Percentiles rank a stretch among this genome's conserved stretches.
Evolutionary conservation across 2,329 filamentous ascomycete genomes (phyloP).

Genomic region (Penicillium olsonii): DNA sequence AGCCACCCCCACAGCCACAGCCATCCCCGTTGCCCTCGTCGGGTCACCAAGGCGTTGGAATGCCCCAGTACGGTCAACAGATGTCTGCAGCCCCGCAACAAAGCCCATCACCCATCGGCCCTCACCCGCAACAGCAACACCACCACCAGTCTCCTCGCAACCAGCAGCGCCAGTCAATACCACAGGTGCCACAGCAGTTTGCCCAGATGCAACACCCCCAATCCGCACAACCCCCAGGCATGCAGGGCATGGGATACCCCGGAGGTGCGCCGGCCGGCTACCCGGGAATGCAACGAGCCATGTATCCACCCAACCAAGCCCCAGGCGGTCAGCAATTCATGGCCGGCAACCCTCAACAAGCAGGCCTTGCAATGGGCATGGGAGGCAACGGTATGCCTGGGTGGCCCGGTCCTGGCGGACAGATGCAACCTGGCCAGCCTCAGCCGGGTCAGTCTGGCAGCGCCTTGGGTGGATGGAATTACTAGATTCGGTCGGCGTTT

Average conservation of each 20-base stretch:
- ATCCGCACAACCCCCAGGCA: constrained; percentile 27
- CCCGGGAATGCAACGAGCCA: constrained; percentile 36
- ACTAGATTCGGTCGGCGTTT: constrained; percentile 34
- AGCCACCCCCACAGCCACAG: constrained; percentile 63
- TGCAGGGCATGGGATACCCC: constrained; percentile 38
- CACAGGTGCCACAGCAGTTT: constrained; percentile 40
- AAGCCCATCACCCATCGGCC: constrained; percentile 37
- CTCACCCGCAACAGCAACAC: constrained; percentile 35
- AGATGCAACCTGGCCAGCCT: constrained; percentile 41
- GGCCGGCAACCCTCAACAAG: constrained; percentile 37
- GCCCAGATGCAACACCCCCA: constrained; percentile 39
- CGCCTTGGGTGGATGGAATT: constrained; percentile 41
- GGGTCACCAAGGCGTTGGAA: constrained; percentile 41
- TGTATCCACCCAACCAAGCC: constrained; percentile 40
- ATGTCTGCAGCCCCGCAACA: constrained; percentile 41
- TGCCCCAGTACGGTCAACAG: constrained; percentile 44
- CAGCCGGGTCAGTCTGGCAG: constrained; percentile 41
- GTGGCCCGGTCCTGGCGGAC: constrained; percentile 38
- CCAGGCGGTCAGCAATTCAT: constrained; percentile 37
- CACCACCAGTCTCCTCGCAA: constrained; percentile 48
- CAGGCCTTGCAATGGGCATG: constrained; percentile 40
- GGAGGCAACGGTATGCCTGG: constrained; percentile 37
- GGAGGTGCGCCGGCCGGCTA: constrained; percentile 35
- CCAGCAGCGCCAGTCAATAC: constrained; percentile 37
- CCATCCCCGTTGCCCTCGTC: constrained; percentile 53